Evolutionary conservation across 176 grass and related monocot species (phyloP).

Genomic region (Zoysia japonica): DNA sequence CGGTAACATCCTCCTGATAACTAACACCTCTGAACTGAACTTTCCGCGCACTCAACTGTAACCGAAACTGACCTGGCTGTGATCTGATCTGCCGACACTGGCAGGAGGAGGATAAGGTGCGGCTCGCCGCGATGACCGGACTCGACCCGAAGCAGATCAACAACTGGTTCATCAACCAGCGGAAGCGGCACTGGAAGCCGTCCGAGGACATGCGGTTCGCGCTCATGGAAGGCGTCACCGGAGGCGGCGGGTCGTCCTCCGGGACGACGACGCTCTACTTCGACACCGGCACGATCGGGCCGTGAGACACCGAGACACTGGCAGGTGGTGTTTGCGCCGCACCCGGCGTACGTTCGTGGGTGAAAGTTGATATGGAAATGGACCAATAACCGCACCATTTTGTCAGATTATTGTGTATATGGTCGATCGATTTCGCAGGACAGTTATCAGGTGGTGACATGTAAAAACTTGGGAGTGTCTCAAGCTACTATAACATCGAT

Average conservation of each 20-base stretch:
- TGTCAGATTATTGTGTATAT: constrained; percentile 47
- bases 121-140: constrained; percentile 65
- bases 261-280: constrained; percentile 84
- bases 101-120: constrained; percentile 92
- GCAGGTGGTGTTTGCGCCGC: background rate
- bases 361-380: constrained; percentile 20
- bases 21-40: background rate
- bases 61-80: background rate
- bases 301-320: constrained; percentile 36
- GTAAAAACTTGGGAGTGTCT: constrained; percentile 25
- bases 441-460: constrained; percentile 21
- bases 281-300: constrained; percentile 69
- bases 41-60: background rate
- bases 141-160: constrained; percentile 94
- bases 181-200: constrained; percentile 95
- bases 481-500: constrained; percentile 9
- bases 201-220: constrained; percentile 89
- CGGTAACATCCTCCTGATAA: constrained; percentile 41
- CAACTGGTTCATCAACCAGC: constrained; percentile 99
- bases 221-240: constrained; percentile 73
- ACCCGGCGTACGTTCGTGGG: background rate
- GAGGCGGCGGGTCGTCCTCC: constrained; percentile 49
- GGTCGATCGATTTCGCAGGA: background rate
- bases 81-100: background rate
- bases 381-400: constrained; percentile 21